phyloP scores from a whole-genome alignment of 345 rosid species.

The Eucalyptus erythrocorys region DNA sequence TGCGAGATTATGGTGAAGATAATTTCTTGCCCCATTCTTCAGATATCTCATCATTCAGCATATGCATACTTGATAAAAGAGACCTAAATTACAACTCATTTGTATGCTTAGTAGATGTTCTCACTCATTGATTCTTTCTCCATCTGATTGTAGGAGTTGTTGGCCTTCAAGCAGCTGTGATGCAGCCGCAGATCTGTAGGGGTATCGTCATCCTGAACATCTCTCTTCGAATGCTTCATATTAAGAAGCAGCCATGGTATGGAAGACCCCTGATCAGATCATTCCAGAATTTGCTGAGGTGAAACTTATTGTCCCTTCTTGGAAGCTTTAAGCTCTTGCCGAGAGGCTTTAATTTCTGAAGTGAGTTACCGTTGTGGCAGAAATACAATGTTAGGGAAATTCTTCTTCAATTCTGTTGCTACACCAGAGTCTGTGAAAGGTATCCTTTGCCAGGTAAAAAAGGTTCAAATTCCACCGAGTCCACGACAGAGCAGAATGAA shows the following conservation, averaged over 20 bases:
- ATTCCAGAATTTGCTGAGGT: constrained; percentile 84
- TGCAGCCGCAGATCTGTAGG: constrained; percentile 47
- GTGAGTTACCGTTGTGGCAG: constrained; percentile 15
- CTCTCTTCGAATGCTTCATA: constrained; percentile 82
- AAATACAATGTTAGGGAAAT: constrained; percentile 59
- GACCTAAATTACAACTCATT: background rate
- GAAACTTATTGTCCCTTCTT: background rate
- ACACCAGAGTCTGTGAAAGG: constrained; percentile 50
- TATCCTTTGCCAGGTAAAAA: constrained; percentile 63
- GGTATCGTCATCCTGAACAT: constrained; percentile 68
- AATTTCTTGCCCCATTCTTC: background rate
- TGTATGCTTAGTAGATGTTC: background rate
- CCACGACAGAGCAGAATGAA: background rate
- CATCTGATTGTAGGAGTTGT: constrained; percentile 39
- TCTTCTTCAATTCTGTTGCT: constrained; percentile 62
- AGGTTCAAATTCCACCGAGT: background rate
- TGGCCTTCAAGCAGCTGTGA: constrained; percentile 90
- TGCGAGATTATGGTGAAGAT: background rate
- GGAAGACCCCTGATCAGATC: constrained; percentile 70
- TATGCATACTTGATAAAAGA: background rate
- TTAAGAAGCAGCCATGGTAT: constrained; percentile 68
- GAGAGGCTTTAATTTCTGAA: background rate
- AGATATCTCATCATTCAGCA: background rate
- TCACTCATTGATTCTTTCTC: background rate
- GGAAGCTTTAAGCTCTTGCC: background rate